Evolutionary conservation across 805 yeast species (phyloP).

Genomic region (Hyphopichia homilentoma): DNA sequence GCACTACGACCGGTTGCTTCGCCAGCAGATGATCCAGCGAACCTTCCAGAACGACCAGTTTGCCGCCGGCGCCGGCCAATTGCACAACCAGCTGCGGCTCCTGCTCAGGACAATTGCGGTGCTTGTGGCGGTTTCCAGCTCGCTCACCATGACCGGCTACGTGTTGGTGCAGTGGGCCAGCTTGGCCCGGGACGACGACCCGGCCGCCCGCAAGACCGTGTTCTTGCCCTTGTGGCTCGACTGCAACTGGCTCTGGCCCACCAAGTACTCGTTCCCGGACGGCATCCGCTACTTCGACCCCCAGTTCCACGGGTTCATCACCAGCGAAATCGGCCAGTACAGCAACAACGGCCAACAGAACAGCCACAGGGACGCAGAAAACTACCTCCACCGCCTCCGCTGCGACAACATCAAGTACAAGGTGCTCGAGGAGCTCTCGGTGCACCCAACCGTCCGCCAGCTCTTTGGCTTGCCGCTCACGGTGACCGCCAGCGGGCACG

Average conservation of each 20-base stretch:
- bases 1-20: conserved; percentile 11
- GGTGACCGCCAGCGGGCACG: conserved; percentile 6
- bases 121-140: conserved; percentile 16
- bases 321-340: conserved; percentile 12
- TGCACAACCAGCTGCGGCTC: conserved; percentile 7
- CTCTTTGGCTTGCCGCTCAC: conserved; percentile 27
- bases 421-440: conserved; percentile 22
- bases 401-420: conserved; percentile 21
- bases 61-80: conserved; percentile 3
- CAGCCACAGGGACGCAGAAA: no score
- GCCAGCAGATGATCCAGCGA: conserved; percentile 9
- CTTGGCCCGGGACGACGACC: conserved; percentile 7
- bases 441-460: conserved; percentile 17
- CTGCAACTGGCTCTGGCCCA: conserved; percentile 21
- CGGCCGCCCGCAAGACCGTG: conserved; percentile 7
- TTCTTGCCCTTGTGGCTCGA: conserved; percentile 24
- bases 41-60: conserved; percentile 8
- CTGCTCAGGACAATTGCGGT: conserved; percentile 17
- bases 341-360: conserved; percentile 4
- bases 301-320: conserved; percentile 12
- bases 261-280: conserved; percentile 22
- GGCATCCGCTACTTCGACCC: conserved; percentile 23
- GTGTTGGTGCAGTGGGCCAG: conserved; percentile 14
- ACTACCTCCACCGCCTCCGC: conserved; percentile 12
- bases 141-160: conserved; percentile 21